Percentiles rank a stretch among this genome's conserved stretches.
Evolutionary conservation across 2,329 filamentous ascomycete species (phyloP).

Genomic region (Ophiostoma australiae): DNA sequence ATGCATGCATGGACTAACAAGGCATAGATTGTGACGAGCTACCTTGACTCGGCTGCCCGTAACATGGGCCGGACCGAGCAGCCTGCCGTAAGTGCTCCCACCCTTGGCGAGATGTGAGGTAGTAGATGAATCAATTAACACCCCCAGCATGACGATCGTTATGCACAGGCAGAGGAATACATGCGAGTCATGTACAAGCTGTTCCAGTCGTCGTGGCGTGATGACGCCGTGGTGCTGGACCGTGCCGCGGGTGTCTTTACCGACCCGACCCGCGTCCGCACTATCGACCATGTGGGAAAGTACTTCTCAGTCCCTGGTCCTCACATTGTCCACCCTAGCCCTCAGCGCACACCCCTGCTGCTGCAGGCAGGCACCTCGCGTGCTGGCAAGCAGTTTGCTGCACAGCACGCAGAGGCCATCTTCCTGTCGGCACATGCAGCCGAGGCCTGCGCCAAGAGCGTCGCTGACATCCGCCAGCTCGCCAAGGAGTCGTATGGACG

Average conservation of each 20-base stretch:
- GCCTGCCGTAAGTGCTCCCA: conserved; percentile 11
- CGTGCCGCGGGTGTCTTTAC: conserved; percentile 19
- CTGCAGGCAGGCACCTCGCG: conserved; percentile 30
- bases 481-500: conserved; percentile 25
- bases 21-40: conserved; percentile 27
- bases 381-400: conserved; percentile 29
- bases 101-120: neutral
- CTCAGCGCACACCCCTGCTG: conserved; percentile 28
- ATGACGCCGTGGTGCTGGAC: conserved; percentile 26
- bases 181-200: conserved; percentile 29
- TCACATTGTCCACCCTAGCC: conserved; percentile 31
- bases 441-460: conserved; percentile 21
- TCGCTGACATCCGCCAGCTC: conserved; percentile 40
- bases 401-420: conserved; percentile 31
- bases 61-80: conserved; percentile 26
- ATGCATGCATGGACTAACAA: conserved; percentile 9
- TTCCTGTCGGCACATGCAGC: conserved; percentile 28
- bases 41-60: conserved; percentile 26
- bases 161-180: conserved; percentile 30
- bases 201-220: conserved; percentile 25
- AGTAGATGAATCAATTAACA: neutral
- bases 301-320: conserved; percentile 22
- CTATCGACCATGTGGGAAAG: conserved; percentile 25
- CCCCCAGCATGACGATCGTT: conserved; percentile 29
- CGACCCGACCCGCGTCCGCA: conserved; percentile 24